A percentile compares a stretch with the other conserved stretches of the same genome.
phyloP scores from a whole-genome alignment of 345 rosid genomes.

The Gossypium arboreum region DNA sequence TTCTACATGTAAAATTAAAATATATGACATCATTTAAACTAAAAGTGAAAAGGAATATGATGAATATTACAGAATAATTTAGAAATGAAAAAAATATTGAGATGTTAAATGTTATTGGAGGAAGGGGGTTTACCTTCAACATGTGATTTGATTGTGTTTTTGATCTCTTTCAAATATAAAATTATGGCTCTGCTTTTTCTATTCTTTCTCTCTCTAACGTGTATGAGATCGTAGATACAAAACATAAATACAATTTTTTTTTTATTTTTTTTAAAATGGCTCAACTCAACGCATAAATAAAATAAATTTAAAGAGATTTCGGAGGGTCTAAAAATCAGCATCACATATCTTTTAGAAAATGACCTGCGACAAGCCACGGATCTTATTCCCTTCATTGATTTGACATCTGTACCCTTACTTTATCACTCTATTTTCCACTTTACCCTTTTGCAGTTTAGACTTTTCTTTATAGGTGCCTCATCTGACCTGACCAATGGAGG shows the following conservation, averaged over 20 bases:
- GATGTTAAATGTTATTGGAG: neutral
- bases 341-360: slow-evolving; percentile 58
- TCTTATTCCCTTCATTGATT: slow-evolving; percentile 37
- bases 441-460: neutral
- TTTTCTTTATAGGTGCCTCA: too few relatives aligned
- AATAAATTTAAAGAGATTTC: neutral
- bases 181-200: neutral
- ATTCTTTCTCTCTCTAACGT: neutral
- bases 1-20: too few relatives aligned
- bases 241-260: too few relatives aligned
- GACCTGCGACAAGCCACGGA: slow-evolving; percentile 55
- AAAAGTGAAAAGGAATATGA: too few relatives aligned
- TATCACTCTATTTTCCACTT: neutral
- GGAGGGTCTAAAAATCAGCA: slow-evolving; percentile 9
- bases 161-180: neutral
- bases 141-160: slow-evolving; percentile 19
- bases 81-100: neutral
- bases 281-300: neutral
- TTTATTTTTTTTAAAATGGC: too few relatives aligned
- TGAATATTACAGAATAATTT: too few relatives aligned
- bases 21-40: too few relatives aligned
- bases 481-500: neutral
- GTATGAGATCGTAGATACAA: too few relatives aligned
- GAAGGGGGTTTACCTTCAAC: neutral
- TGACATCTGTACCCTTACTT: slow-evolving; percentile 18